phyloP scores from a whole-genome alignment of 2,329 filamentous ascomycete genomes.

The Calonectria pseudoreteaudii region DNA sequence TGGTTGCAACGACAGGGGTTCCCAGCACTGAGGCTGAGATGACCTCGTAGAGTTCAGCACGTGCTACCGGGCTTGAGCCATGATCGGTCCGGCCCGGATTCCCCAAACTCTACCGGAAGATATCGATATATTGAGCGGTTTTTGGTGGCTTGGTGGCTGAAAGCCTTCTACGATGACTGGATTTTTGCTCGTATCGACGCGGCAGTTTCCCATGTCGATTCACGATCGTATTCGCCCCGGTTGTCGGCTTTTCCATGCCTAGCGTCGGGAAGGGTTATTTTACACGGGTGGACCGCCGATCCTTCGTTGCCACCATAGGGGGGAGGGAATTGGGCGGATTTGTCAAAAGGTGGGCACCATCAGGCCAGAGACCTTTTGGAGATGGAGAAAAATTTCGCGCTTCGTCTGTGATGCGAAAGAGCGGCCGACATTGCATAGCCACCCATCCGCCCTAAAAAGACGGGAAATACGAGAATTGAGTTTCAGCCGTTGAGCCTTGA shows the following conservation, averaged over 20 bases:
- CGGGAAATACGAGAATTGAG: neutral
- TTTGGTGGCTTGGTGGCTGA: neutral
- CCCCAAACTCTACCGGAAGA: neutral
- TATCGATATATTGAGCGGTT: neutral
- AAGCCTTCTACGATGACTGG: neutral
- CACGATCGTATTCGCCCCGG: too few relatives aligned
- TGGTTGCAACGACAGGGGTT: neutral
- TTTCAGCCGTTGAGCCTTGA: neutral
- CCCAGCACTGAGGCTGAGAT: constrained; percentile 1
- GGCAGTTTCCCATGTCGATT: neutral
- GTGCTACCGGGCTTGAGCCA: neutral
- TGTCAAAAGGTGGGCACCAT: neutral
- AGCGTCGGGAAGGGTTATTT: neutral
- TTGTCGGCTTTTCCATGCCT: neutral
- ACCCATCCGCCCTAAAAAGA: neutral
- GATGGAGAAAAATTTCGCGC: neutral
- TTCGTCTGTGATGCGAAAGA: neutral
- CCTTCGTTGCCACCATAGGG: neutral
- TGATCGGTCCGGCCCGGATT: neutral
- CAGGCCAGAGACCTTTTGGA: neutral
- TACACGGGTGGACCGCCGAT: neutral
- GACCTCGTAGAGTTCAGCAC: neutral
- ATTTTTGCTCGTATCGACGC: neutral
- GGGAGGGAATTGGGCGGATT: neutral
- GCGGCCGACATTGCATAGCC: neutral